Evolutionary conservation across 1,284 basidiomycete genomes (phyloP).

Genomic region (Taiwanofungus camphoratus): DNA sequence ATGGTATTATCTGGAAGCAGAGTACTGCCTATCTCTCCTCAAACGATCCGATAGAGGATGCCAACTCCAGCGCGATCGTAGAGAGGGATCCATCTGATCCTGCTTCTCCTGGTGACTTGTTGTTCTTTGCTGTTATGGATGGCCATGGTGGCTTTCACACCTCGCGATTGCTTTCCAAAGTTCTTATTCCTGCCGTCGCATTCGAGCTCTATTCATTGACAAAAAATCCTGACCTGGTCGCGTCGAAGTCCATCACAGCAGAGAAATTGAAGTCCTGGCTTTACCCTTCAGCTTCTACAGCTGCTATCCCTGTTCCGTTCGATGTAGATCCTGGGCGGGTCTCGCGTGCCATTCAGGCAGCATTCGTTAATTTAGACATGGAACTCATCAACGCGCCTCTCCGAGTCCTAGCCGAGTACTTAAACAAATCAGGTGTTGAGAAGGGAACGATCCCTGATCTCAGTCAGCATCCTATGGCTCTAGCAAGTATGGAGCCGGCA

Average conservation of each 20-base stretch:
- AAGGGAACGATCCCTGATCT: slow-evolving; percentile 60
- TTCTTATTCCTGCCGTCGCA: slow-evolving; percentile 83
- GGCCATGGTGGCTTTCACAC: slow-evolving; percentile 88
- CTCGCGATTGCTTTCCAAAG: slow-evolving; percentile 77
- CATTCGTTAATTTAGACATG: slow-evolving; percentile 75
- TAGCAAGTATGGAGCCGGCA: slow-evolving; percentile 74
- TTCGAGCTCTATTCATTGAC: slow-evolving; percentile 65
- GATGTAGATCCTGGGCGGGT: slow-evolving; percentile 61
- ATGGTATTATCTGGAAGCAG: slow-evolving; percentile 62
- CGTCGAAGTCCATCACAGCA: slow-evolving; percentile 29
- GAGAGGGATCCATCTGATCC: slow-evolving; percentile 52
- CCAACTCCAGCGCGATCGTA: slow-evolving; percentile 70
- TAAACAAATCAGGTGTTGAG: slow-evolving; percentile 40
- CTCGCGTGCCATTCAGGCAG: slow-evolving; percentile 67
- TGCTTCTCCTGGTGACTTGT: slow-evolving; percentile 59
- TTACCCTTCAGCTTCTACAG: slow-evolving; percentile 31
- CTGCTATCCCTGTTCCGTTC: slow-evolving; percentile 24
- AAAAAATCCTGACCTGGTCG: slow-evolving; percentile 28
- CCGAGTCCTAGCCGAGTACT: slow-evolving; percentile 57
- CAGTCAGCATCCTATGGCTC: slow-evolving; percentile 62
- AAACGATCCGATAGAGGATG: slow-evolving; percentile 90
- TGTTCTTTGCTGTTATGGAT: slow-evolving; percentile 89
- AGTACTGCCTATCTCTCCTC: slow-evolving; percentile 76
- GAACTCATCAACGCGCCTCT: slow-evolving; percentile 78
- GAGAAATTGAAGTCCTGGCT: slow-evolving; percentile 38